Evolutionary conservation across 805 yeast species (phyloP).

Genomic region (Pichia insulana): DNA sequence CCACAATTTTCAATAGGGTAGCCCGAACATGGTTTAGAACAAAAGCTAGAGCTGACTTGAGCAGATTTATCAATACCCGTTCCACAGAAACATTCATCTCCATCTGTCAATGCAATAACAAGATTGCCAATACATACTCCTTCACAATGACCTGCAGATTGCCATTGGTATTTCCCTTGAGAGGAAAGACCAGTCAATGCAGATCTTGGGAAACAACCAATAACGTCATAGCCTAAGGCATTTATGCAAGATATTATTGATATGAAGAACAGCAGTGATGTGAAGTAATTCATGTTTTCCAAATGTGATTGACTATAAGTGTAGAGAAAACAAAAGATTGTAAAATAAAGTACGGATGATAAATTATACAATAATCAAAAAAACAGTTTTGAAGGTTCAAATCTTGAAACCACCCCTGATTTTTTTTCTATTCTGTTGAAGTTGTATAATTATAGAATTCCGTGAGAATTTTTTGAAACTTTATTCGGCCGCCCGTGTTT

Average conservation of each 20-base stretch:
- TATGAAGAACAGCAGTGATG: background rate
- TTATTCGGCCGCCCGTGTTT: too few relatives aligned
- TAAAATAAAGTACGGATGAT: too few relatives aligned
- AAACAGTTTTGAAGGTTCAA: too few relatives aligned
- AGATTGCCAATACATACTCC: slow-evolving; percentile 35
- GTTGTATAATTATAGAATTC: too few relatives aligned
- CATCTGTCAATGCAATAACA: slow-evolving; percentile 40
- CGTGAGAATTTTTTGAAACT: too few relatives aligned
- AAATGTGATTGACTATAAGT: too few relatives aligned
- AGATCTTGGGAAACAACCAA: slow-evolving; percentile 24
- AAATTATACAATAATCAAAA: too few relatives aligned
- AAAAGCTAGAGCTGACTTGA: slow-evolving; percentile 26
- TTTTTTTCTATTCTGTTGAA: too few relatives aligned
- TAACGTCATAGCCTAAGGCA: slow-evolving; percentile 11
- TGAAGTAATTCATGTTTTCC: background rate
- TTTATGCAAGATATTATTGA: background rate
- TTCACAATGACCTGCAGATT: slow-evolving; percentile 55
- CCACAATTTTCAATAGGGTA: slow-evolving; percentile 62
- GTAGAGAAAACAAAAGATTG: too few relatives aligned
- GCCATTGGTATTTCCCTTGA: slow-evolving; percentile 45
- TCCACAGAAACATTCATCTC: slow-evolving; percentile 63
- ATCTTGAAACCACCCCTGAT: too few relatives aligned
- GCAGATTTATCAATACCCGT: slow-evolving; percentile 29
- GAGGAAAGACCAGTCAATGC: slow-evolving; percentile 26
- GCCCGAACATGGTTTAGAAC: slow-evolving; percentile 48